Conservation (phyloP, 306 rosid species). For the Dryas octopetala region DNA sequence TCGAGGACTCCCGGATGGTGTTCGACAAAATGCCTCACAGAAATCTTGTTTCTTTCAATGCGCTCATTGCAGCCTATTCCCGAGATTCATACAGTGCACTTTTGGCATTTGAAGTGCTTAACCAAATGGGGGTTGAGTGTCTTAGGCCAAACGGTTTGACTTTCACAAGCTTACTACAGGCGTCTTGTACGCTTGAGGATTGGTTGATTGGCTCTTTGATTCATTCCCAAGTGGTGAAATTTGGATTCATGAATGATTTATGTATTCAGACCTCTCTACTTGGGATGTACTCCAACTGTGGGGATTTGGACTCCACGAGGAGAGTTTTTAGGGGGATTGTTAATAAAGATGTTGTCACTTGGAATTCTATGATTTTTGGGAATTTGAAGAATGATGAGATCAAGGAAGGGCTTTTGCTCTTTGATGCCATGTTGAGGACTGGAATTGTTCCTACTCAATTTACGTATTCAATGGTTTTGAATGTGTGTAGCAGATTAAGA, state of each 20-base stretch:
- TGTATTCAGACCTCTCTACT: slow-evolving; percentile 70
- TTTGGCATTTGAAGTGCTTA: slow-evolving; percentile 39
- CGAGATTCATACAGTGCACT: slow-evolving; percentile 41
- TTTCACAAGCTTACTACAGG: slow-evolving; percentile 68
- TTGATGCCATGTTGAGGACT: slow-evolving; percentile 45
- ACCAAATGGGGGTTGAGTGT: slow-evolving; percentile 39
- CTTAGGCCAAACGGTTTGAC: slow-evolving; percentile 62
- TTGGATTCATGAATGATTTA: slow-evolving; percentile 57
- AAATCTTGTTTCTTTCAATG: slow-evolving; percentile 70
- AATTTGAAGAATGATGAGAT: slow-evolving; percentile 48
- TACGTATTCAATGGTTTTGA: slow-evolving; percentile 69
- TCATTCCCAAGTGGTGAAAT: slow-evolving; percentile 66
- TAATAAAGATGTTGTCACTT: slow-evolving; percentile 61
- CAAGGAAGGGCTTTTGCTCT: slow-evolving; percentile 41
- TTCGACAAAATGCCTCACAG: slow-evolving; percentile 82
- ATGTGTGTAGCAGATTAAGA: slow-evolving; percentile 52
- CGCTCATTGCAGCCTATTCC: slow-evolving; percentile 65
- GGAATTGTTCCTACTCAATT: slow-evolving; percentile 56
- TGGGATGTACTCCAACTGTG: slow-evolving; percentile 66
- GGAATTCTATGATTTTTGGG: slow-evolving; percentile 79
- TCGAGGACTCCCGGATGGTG: slow-evolving; percentile 46
- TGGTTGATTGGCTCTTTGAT: slow-evolving; percentile 50
- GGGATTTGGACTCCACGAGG: slow-evolving; percentile 57
- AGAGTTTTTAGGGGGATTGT: slow-evolving; percentile 49
- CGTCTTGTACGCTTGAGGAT: slow-evolving; percentile 52